Evolutionary conservation across 2,329 filamentous ascomycete species (phyloP).

Genomic region (Fusarium newnesense): DNA sequence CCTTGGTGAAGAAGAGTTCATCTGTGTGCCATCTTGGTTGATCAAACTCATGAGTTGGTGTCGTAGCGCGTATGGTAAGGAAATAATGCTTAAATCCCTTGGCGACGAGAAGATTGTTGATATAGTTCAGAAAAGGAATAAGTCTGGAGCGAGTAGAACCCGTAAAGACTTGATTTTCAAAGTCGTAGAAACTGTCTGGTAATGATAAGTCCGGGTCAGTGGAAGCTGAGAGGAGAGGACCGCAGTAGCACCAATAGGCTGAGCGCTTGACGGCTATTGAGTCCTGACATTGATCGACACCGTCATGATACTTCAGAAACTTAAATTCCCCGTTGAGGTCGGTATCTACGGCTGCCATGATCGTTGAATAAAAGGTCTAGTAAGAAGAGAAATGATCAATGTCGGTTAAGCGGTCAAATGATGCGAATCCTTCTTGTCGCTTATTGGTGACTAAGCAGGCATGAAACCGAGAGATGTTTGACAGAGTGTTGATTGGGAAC

Average conservation of each 20-base stretch:
- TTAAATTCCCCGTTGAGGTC: background rate
- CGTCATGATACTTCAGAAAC: slow-evolving; percentile 13
- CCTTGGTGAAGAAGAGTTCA: slow-evolving; percentile 55
- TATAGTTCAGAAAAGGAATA: slow-evolving; percentile 53
- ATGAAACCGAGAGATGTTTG: background rate
- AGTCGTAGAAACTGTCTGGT: slow-evolving; percentile 53
- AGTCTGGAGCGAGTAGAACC: slow-evolving; percentile 49
- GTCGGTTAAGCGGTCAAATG: background rate
- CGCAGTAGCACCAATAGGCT: slow-evolving; percentile 58
- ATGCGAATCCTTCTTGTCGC: background rate
- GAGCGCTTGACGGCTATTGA: slow-evolving; percentile 39
- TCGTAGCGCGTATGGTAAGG: slow-evolving; percentile 59
- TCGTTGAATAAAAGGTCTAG: background rate
- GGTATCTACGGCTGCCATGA: background rate
- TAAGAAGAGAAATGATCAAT: background rate
- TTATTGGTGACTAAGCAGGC: slow-evolving; percentile 7
- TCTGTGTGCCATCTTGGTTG: slow-evolving; percentile 60
- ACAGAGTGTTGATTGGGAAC: background rate
- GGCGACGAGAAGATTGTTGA: slow-evolving; percentile 49
- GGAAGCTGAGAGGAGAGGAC: slow-evolving; percentile 49
- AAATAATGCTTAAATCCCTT: slow-evolving; percentile 56
- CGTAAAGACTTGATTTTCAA: slow-evolving; percentile 49
- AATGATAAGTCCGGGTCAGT: slow-evolving; percentile 22
- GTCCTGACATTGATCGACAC: background rate
- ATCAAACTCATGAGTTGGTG: slow-evolving; percentile 55